Conservation (phyloP, 164 flowering plant species). For the Stephania cephalantha region DNA sequence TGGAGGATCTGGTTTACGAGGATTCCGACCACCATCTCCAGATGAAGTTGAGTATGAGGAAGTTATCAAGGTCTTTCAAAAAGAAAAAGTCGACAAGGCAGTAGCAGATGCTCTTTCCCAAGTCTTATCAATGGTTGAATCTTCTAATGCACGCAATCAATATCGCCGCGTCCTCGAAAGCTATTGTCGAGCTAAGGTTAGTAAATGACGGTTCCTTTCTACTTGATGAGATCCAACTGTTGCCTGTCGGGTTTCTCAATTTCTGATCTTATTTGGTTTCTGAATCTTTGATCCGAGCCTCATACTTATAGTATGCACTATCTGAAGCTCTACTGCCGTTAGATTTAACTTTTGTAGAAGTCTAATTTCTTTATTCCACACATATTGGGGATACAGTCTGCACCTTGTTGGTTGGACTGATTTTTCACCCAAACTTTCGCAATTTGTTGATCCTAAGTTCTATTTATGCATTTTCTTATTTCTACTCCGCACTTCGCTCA, state of each 20-base stretch:
- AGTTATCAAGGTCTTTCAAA: conserved; percentile 63
- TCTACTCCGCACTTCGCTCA: neutral
- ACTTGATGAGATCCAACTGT: neutral
- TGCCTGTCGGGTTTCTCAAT: neutral
- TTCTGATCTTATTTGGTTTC: neutral
- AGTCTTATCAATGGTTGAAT: conserved; percentile 78
- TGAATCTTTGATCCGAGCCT: neutral
- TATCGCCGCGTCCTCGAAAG: conserved; percentile 70
- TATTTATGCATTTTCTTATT: too few relatives aligned
- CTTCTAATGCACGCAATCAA: conserved; percentile 77
- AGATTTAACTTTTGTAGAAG: neutral
- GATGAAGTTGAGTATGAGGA: conserved; percentile 79
- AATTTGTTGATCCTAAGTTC: neutral
- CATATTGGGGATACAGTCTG: neutral
- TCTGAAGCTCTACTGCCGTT: neutral
- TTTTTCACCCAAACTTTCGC: neutral
- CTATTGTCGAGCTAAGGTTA: conserved; percentile 73
- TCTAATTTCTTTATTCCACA: neutral
- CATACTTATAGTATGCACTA: neutral
- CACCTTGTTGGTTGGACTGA: neutral
- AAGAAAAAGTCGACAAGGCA: conserved; percentile 67
- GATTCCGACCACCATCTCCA: conserved; percentile 45
- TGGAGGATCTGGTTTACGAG: conserved; percentile 73
- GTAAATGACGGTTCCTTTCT: neutral
- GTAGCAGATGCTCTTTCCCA: conserved; percentile 67